A percentile compares a stretch with the other conserved stretches of the same genome.
Evolutionary conservation across 805 yeast species (phyloP).

Genomic region (Komagataella kurtzmanii): DNA sequence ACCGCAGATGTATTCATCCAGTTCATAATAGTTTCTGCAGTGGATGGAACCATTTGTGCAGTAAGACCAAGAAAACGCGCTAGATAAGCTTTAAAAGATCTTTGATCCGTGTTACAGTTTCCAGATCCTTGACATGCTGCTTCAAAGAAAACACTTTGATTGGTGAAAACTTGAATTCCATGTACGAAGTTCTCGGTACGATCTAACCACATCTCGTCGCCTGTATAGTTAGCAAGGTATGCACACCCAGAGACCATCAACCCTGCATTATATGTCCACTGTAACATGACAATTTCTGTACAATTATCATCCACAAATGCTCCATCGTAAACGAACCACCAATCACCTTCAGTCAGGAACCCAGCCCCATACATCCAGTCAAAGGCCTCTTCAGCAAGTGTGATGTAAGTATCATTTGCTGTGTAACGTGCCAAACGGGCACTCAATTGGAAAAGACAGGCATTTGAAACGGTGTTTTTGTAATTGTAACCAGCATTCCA

Average conservation of each 20-base stretch:
- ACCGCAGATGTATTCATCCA: slow-evolving; percentile 27
- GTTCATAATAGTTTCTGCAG: slow-evolving; percentile 27
- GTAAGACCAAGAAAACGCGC: slow-evolving; percentile 54
- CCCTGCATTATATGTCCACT: slow-evolving; percentile 72
- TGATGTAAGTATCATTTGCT: slow-evolving; percentile 55
- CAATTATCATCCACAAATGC: slow-evolving; percentile 38
- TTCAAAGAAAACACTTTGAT: slow-evolving; percentile 44
- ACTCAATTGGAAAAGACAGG: slow-evolving; percentile 66
- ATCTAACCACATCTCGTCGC: slow-evolving; percentile 43
- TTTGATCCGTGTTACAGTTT: slow-evolving; percentile 60
- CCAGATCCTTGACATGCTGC: slow-evolving; percentile 51
- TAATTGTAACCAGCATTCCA: slow-evolving; percentile 85
- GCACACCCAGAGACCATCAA: slow-evolving; percentile 59
- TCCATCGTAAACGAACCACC: slow-evolving; percentile 55
- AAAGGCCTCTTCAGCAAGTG: slow-evolving; percentile 61
- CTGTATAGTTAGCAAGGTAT: slow-evolving; percentile 48
- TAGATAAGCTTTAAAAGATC: slow-evolving; percentile 61
- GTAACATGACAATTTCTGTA: slow-evolving; percentile 31
- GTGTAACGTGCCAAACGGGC: slow-evolving; percentile 79
- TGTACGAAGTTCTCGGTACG: slow-evolving; percentile 35
- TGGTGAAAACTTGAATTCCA: slow-evolving; percentile 34
- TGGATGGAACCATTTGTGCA: slow-evolving; percentile 43
- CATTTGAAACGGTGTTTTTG: slow-evolving; percentile 82
- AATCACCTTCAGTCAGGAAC: slow-evolving; percentile 21
- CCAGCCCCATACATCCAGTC: slow-evolving; percentile 51